Evolutionary conservation across 495 filamentous ascomycete species (phyloP).

Genomic region (Staphylotrichum longicolle): DNA sequence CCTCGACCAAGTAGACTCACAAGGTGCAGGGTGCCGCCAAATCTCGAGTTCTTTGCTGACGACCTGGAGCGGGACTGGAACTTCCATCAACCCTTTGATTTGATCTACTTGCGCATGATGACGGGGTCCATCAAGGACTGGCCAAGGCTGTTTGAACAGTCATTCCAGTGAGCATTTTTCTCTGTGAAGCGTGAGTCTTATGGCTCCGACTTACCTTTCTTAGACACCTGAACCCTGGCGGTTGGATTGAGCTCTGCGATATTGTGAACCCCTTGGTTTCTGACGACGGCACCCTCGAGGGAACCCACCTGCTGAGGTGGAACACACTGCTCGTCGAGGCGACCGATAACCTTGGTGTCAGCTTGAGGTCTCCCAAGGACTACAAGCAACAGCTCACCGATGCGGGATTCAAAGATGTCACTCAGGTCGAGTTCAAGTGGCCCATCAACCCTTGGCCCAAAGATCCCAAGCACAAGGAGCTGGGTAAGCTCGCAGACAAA

Average conservation of each 20-base stretch:
- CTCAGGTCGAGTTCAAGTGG: slow-evolving; percentile 19
- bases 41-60: slow-evolving; percentile 55
- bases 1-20: background rate
- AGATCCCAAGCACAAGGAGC: slow-evolving; percentile 26
- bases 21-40: slow-evolving; percentile 43
- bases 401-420: slow-evolving; percentile 27
- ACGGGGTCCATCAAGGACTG: slow-evolving; percentile 52
- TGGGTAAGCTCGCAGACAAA: slow-evolving; percentile 8
- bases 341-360: slow-evolving; percentile 5
- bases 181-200: too few relatives aligned
- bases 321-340: slow-evolving; percentile 17
- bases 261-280: slow-evolving; percentile 19
- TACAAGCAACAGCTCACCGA: slow-evolving; percentile 20
- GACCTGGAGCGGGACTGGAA: slow-evolving; percentile 55
- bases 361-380: background rate
- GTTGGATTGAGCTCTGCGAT: slow-evolving; percentile 30
- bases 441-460: slow-evolving; percentile 27
- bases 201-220: too few relatives aligned
- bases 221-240: slow-evolving; percentile 26
- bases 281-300: slow-evolving; percentile 25
- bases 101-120: slow-evolving; percentile 40
- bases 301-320: slow-evolving; percentile 15
- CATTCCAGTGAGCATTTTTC: slow-evolving; percentile 1
- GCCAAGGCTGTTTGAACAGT: slow-evolving; percentile 32
- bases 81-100: slow-evolving; percentile 19